Evolutionary conservation across 306 rosid genomes (phyloP).

Genomic region (Quercus bicolor): DNA sequence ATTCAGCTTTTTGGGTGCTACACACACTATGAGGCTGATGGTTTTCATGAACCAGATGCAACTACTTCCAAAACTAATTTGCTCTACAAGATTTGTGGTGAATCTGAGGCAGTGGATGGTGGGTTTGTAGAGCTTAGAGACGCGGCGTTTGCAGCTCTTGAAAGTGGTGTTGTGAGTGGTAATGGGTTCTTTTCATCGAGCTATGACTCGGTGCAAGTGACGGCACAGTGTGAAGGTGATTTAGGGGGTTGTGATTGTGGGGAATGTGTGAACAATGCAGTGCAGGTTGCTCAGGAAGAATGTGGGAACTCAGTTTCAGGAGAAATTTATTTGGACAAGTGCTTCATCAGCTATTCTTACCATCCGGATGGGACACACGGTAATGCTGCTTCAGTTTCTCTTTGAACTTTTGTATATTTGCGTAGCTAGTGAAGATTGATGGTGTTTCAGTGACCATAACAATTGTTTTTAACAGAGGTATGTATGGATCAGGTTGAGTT

Average conservation of each 20-base stretch:
- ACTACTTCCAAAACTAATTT: conserved; percentile 2
- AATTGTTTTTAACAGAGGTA: background rate
- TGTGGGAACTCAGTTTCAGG: conserved; percentile 47
- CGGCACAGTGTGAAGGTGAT: conserved; percentile 66
- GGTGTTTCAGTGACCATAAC: background rate
- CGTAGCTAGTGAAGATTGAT: background rate
- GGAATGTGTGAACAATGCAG: conserved; percentile 53
- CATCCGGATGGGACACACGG: conserved; percentile 26
- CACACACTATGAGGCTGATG: conserved; percentile 35
- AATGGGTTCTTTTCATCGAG: conserved; percentile 32
- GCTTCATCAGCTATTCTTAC: conserved; percentile 47
- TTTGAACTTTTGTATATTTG: background rate
- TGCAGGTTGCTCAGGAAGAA: conserved; percentile 37
- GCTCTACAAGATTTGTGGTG: conserved; percentile 48
- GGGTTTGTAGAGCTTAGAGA: conserved; percentile 34
- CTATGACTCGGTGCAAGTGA: conserved; percentile 37
- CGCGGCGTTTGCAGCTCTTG: conserved; percentile 43
- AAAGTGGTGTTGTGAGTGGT: conserved; percentile 31
- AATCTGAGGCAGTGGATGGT: background rate
- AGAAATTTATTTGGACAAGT: conserved; percentile 51
- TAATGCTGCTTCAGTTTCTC: background rate
- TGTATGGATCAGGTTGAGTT: no score
- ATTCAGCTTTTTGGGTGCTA: conserved; percentile 69
- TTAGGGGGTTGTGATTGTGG: conserved; percentile 52
- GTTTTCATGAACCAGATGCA: background rate